Evolutionary conservation across 345 rosid genomes (phyloP), one percentile per base, ranked within the genome.

Genomic region (Punica granatum): DNA sequence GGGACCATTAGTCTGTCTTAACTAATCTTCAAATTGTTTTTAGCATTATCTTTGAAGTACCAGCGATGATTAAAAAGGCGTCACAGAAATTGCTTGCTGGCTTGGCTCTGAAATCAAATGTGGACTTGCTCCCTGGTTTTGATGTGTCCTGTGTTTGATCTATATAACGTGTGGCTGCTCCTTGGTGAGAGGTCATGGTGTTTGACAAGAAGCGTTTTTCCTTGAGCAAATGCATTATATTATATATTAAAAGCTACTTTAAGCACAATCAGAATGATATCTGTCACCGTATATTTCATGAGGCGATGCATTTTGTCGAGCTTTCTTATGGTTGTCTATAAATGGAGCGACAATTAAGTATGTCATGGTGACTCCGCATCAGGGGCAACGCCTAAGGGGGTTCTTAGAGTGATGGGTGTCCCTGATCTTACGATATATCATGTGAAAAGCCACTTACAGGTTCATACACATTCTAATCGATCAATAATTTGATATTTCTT

Each of bases 381-480:
- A 74, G 77, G 69, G 46, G 70, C 73, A 26, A 64, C 77, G 23
- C 69, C 72, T 9, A 65, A 74, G 61, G 73, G 73, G 31, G 67
- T 58, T 64, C 64, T 74, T 19, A 64, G 72, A 36, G 69, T 74
- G 25, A 69, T 74, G 67, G 72, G 73, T 14, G 69, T 69, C 39
- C 66, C 69, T 43, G 70, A 62, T 12, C 69, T 64, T 35, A 69
- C 73, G 1, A 74, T 74, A 39, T 74, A 74, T 74, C 73, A 74
- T 69, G 77, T 74, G 59, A 74, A 74, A 59, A 74, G 73, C 60
- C 77, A 74, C 51, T 74, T 74, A 44, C 77, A 69, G 77, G 73
- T 69, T 65, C 34, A 25, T 39, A n/a, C 26, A 21, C 56, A 39
- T 28, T 11, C 61, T 56, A 12, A 56, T 30, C 61, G 3, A 30